Conservation (phyloP, 495 filamentous ascomycete genomes). For the Penicillium fimorum region DNA sequence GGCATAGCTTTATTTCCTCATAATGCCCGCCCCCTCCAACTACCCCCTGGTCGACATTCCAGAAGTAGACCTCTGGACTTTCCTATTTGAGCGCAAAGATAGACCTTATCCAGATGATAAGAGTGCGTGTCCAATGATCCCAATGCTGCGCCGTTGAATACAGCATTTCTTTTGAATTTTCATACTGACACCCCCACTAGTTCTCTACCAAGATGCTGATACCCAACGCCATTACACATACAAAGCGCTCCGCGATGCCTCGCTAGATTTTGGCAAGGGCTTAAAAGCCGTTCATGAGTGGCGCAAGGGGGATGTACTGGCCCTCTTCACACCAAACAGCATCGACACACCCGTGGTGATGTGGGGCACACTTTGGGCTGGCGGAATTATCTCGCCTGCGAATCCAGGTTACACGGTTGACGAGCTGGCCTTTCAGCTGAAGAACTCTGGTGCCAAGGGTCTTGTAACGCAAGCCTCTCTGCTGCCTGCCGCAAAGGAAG, state of each 20-base stretch:
- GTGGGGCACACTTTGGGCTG: slow-evolving; percentile 83
- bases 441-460: slow-evolving; percentile 73
- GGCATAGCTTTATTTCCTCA: slow-evolving; percentile 21
- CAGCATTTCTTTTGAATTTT: not conserved
- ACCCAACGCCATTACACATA: slow-evolving; percentile 74
- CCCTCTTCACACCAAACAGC: slow-evolving; percentile 69
- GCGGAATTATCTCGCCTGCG: slow-evolving; percentile 75
- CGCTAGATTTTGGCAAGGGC: slow-evolving; percentile 76
- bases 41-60: slow-evolving; percentile 42
- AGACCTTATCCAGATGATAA: slow-evolving; percentile 60
- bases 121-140: slow-evolving; percentile 24
- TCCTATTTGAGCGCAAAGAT: slow-evolving; percentile 77
- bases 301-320: slow-evolving; percentile 77
- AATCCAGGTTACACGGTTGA: slow-evolving; percentile 86
- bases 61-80: slow-evolving; percentile 64
- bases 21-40: slow-evolving; percentile 43
- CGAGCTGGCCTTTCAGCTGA: slow-evolving; percentile 85
- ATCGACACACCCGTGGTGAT: slow-evolving; percentile 70
- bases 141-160: not conserved
- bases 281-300: slow-evolving; percentile 69
- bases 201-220: slow-evolving; percentile 76
- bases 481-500: slow-evolving; percentile 60
- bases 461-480: slow-evolving; percentile 69
- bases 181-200: slow-evolving; percentile 43
- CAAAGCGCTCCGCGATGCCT: slow-evolving; percentile 60